A percentile compares a stretch with the other conserved stretches of the same genome.
These are phyloP conservation scores for Perilla frutescens DNA, from an alignment of 257 asterid genomes.

Conservation along the genomic window DNA sequence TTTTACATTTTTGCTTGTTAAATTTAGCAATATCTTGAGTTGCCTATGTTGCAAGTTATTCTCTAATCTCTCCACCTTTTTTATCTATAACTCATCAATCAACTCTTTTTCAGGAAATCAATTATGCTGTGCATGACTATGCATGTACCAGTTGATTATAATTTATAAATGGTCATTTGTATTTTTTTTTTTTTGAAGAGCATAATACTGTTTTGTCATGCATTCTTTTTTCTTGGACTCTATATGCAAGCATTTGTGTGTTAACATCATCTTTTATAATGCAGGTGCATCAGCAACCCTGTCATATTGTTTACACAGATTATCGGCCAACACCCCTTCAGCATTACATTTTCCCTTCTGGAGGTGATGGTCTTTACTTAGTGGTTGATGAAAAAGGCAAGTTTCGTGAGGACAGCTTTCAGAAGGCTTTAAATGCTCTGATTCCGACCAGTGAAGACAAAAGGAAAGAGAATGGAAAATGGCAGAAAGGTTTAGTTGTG, in stretches of 20 bases:
- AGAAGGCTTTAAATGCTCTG: constrained; percentile 89
- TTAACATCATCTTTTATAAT: constrained; percentile 41
- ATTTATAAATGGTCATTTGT: background rate
- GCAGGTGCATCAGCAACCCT: constrained; percentile 98
- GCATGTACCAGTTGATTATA: background rate
- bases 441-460: constrained; percentile 64
- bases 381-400: constrained; percentile 95
- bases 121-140: background rate
- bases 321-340: constrained; percentile 98
- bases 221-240: background rate
- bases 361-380: constrained; percentile 92
- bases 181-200: background rate
- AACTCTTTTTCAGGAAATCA: background rate
- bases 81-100: background rate
- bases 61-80: background rate
- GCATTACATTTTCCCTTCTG: constrained; percentile 92
- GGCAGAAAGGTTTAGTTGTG: constrained; percentile 72
- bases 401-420: constrained; percentile 96
- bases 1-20: background rate
- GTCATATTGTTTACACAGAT: constrained; percentile 96
- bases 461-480: constrained; percentile 72
- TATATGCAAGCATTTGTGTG: constrained; percentile 22
- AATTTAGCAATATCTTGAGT: no score
- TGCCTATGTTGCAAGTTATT: background rate
- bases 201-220: background rate